Percentiles rank a stretch among this genome's conserved stretches.
Evolutionary conservation across 345 rosid genomes (phyloP).

Genomic region (Arabidopsis suecica): DNA sequence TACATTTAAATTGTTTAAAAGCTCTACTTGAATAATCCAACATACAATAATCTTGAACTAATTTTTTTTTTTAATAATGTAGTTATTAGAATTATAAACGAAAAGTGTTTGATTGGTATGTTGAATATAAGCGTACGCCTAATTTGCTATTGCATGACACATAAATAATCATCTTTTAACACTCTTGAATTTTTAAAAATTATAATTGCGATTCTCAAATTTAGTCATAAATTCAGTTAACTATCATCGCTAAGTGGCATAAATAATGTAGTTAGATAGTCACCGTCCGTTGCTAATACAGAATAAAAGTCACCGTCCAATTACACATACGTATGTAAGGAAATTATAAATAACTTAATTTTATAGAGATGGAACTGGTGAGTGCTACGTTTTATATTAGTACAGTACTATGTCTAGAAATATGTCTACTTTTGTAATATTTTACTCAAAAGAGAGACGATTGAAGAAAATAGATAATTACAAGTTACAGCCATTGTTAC

Average conservation of each 20-base stretch:
- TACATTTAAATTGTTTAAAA: no score
- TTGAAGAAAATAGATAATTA: background rate
- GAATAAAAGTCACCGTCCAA: constrained; percentile 25
- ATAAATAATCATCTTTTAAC: background rate
- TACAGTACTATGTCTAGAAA: background rate
- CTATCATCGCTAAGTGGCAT: background rate
- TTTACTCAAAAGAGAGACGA: background rate
- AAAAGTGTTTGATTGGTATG: background rate
- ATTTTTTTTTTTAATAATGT: background rate
- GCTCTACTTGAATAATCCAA: background rate
- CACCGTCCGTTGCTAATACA: constrained; percentile 29
- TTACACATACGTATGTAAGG: background rate
- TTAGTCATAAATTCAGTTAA: background rate
- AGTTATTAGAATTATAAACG: background rate
- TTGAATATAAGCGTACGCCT: background rate
- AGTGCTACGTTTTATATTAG: background rate
- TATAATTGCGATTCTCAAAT: background rate
- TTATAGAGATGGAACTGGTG: background rate
- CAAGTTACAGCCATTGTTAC: background rate
- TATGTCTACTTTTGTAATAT: background rate
- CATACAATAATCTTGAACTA: background rate
- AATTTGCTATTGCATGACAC: constrained; percentile 7
- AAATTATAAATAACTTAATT: background rate
- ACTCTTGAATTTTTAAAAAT: background rate
- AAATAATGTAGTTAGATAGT: background rate